Percentiles rank a stretch among this genome's conserved stretches.
Conservation (phyloP, 148 eudicot genomes). For the Hydrangea macrophylla region DNA sequence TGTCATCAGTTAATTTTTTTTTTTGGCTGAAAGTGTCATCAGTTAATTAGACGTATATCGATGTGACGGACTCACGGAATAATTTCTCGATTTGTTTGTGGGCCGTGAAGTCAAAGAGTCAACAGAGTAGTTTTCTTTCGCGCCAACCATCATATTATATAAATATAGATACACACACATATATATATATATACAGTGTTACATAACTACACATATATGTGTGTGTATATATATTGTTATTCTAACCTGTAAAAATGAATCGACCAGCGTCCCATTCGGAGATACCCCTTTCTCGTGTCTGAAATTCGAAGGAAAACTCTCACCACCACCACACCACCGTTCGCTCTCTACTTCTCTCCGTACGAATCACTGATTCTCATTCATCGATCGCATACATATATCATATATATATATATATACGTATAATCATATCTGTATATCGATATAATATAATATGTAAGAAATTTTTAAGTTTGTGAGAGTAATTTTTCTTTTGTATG, state of each 20-base stretch:
- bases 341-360: not conserved
- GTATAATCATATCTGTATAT: not conserved
- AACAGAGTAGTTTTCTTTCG: not conserved
- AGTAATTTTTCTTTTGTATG: not conserved
- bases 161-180: not conserved
- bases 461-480: not conserved
- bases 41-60: too few species aligned
- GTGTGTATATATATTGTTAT: not conserved
- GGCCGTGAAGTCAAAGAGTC: constrained; percentile 10
- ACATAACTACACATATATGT: not conserved
- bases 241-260: constrained; percentile 8
- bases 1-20: too few species aligned
- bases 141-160: not conserved
- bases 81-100: too few species aligned
- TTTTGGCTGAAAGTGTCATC: too few species aligned
- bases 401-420: too few species aligned
- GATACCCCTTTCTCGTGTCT: constrained; percentile 13
- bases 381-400: not conserved
- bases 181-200: not conserved
- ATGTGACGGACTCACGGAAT: too few species aligned
- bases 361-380: not conserved
- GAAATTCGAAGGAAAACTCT: not conserved
- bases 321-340: not conserved
- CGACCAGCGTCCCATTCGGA: constrained; percentile 27
- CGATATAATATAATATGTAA: not conserved